Conservation (phyloP, 805 yeast genomes). For the Scheffersomyces lignosus region DNA sequence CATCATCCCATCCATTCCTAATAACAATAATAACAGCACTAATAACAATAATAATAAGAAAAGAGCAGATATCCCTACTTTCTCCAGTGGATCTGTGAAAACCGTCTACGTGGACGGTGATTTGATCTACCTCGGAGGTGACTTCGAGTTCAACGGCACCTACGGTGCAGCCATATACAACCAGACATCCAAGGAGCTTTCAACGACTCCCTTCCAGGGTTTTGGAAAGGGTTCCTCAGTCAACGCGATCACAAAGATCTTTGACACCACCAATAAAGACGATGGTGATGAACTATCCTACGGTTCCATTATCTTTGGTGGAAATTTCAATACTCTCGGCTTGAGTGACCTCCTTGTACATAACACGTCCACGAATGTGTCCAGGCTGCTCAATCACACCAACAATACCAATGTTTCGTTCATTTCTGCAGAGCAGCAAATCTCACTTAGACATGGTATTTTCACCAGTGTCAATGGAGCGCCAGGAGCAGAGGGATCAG, state of each 20-base stretch:
- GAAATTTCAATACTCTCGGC: conserved; percentile 66
- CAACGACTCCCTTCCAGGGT: conserved; percentile 69
- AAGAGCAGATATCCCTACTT: conserved; percentile 14
- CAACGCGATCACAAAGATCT: conserved; percentile 57
- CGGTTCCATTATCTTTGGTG: conserved; percentile 77
- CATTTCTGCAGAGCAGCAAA: conserved; percentile 58
- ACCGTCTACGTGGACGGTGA: conserved; percentile 42
- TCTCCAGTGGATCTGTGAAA: conserved; percentile 30
- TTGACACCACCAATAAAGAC: conserved; percentile 28
- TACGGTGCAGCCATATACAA: conserved; percentile 69
- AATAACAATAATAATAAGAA: conserved; percentile 6
- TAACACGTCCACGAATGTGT: conserved; percentile 27
- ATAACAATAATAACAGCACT: conserved; percentile 16
- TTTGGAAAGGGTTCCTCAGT: conserved; percentile 61
- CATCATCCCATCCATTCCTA: conserved; percentile 16
- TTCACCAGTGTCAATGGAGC: conserved; percentile 50
- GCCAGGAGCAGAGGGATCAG: conserved; percentile 24
- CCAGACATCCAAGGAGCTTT: conserved; percentile 37
- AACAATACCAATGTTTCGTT: conserved; percentile 38
- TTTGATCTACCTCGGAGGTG: conserved; percentile 78
- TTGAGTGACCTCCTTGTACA: conserved; percentile 42
- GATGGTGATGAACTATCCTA: too few relatives aligned
- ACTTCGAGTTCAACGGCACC: conserved; percentile 53
- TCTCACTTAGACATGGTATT: conserved; percentile 57
- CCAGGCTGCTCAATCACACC: conserved; percentile 24